phyloP scores from a whole-genome alignment of 2,329 filamentous ascomycete species.

The Capronia epimyces region DNA sequence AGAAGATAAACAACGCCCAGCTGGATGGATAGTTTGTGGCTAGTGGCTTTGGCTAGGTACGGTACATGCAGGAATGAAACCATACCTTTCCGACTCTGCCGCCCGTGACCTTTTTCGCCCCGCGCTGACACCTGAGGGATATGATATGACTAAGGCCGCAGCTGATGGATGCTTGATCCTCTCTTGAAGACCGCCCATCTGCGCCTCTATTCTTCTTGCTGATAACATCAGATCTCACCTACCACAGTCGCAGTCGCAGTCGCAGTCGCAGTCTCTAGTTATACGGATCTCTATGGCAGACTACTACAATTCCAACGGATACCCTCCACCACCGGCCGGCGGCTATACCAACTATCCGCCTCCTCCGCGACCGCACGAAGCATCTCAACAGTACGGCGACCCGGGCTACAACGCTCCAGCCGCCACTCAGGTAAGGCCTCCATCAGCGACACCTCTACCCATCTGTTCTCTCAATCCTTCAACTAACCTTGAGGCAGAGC shows the following conservation, averaged over 20 bases:
- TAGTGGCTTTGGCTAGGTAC: too few relatives aligned
- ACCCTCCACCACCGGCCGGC: constrained; percentile 15
- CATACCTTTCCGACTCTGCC: neutral
- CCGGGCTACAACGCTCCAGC: constrained; percentile 12
- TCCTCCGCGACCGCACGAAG: constrained; percentile 10
- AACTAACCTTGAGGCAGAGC: constrained; percentile 8
- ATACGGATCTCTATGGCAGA: constrained; percentile 12
- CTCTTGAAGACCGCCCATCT: too few relatives aligned
- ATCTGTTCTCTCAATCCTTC: neutral
- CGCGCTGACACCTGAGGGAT: too few relatives aligned
- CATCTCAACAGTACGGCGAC: constrained; percentile 4
- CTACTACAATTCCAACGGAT: constrained; percentile 16
- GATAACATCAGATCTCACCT: too few relatives aligned
- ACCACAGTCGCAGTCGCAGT: too few relatives aligned
- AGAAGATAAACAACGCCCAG: too few relatives aligned
- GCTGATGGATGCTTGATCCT: too few relatives aligned
- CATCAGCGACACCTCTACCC: neutral
- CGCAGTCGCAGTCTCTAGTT: too few relatives aligned
- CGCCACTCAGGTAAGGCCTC: constrained; percentile 11
- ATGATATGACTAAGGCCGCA: constrained; percentile 2
- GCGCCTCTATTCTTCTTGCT: too few relatives aligned
- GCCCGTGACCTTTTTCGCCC: neutral
- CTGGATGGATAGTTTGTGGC: too few relatives aligned
- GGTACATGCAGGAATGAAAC: neutral
- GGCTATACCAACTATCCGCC: constrained; percentile 14